phyloP scores from a whole-genome alignment of 2,329 filamentous ascomycete species.

The Aspergillus melleus region DNA sequence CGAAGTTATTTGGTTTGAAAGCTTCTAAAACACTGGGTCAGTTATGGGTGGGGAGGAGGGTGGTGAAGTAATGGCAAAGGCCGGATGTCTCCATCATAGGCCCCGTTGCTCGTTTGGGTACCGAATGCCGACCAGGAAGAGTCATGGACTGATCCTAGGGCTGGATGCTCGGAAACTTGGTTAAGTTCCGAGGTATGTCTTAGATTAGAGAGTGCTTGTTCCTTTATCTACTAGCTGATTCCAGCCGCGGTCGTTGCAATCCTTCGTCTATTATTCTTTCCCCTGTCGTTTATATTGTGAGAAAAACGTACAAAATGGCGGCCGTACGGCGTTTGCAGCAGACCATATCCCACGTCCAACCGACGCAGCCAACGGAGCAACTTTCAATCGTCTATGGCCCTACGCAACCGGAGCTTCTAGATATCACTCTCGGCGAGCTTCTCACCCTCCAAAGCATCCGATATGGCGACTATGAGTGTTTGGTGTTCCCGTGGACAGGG shows the following conservation, averaged over 20 bases:
- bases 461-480: conserved; percentile 65
- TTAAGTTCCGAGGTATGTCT: conserved; percentile 7
- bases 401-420: conserved; percentile 66
- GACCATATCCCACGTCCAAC: conserved; percentile 31
- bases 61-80: background rate
- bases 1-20: background rate
- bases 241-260: background rate
- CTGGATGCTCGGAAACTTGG: background rate
- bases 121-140: conserved; percentile 4
- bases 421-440: conserved; percentile 71
- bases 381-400: conserved; percentile 67
- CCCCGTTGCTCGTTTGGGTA: conserved; percentile 3
- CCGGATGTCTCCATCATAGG: background rate
- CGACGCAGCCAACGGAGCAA: conserved; percentile 15
- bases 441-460: conserved; percentile 69
- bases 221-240: conserved; percentile 3
- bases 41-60: background rate
- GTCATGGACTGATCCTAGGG: background rate
- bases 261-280: background rate
- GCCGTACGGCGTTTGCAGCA: conserved; percentile 32
- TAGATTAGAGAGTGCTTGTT: background rate
- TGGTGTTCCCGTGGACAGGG: conserved; percentile 75
- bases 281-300: background rate
- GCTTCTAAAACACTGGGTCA: background rate
- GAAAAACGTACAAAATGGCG: conserved; percentile 20